A percentile compares a stretch with the other conserved stretches of the same genome.
phyloP scores from a whole-genome alignment of 1,284 basidiomycete genomes.

The Ceratobasidium sp. region DNA sequence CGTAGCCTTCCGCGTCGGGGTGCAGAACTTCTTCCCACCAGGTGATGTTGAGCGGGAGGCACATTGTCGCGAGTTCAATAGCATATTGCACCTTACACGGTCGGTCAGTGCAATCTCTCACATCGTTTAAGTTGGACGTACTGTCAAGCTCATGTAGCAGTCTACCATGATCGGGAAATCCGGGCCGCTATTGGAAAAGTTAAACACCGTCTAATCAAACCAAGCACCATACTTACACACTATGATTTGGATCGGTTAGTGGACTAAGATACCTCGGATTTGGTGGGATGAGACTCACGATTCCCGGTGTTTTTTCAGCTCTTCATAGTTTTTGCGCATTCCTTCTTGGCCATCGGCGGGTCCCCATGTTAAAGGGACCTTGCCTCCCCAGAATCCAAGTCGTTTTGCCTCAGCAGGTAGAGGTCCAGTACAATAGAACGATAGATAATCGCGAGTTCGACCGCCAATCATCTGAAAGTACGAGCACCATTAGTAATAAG shows the following conservation, averaged over 20 bases:
- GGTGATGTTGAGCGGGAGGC: slow-evolving; percentile 62
- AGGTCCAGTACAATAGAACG: slow-evolving; percentile 66
- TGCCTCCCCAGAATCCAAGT: slow-evolving; percentile 67
- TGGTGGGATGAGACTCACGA: slow-evolving; percentile 53
- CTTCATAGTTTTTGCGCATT: slow-evolving; percentile 65
- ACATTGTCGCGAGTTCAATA: slow-evolving; percentile 62
- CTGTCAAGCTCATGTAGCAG: slow-evolving; percentile 64
- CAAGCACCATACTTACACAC: slow-evolving; percentile 24
- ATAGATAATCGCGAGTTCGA: slow-evolving; percentile 63
- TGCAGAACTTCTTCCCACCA: slow-evolving; percentile 69
- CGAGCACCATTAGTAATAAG: too few relatives aligned
- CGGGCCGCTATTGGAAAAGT: slow-evolving; percentile 49
- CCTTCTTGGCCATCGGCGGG: slow-evolving; percentile 63
- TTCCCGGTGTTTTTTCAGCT: slow-evolving; percentile 61
- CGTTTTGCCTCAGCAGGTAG: slow-evolving; percentile 62
- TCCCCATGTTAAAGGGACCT: slow-evolving; percentile 64
- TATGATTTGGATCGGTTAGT: not conserved
- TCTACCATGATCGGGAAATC: slow-evolving; percentile 67
- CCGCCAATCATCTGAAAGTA: slow-evolving; percentile 62
- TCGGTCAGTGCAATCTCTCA: not conserved
- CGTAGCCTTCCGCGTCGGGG: slow-evolving; percentile 64
- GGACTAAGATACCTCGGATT: not conserved
- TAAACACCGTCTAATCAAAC: not conserved
- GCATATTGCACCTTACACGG: slow-evolving; percentile 59
- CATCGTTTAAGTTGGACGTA: slow-evolving; percentile 42